These are phyloP conservation scores for Lophiotrema nucula DNA, from an alignment of 495 filamentous ascomycete species.

Conservation along the genomic window DNA sequence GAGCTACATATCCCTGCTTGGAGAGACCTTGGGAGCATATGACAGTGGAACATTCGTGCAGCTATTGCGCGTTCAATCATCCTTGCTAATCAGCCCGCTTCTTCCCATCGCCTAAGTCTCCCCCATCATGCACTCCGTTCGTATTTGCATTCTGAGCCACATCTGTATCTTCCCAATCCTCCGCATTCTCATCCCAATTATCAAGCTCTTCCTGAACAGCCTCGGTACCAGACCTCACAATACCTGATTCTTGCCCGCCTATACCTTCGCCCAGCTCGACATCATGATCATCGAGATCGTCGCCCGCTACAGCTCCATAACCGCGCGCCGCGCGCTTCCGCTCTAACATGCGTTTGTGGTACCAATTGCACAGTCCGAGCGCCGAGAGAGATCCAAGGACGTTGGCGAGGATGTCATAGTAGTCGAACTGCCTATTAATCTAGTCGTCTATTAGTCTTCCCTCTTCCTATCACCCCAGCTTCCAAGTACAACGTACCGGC, in stretches of 20 bases:
- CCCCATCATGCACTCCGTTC: constrained; percentile 1
- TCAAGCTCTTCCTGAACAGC: constrained; percentile 66
- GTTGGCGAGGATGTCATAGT: constrained; percentile 84
- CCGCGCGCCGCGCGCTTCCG: constrained; percentile 72
- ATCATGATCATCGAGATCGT: constrained; percentile 53
- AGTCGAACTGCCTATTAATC: constrained; percentile 78
- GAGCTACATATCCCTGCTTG: too few relatives aligned
- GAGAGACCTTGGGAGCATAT: too few relatives aligned
- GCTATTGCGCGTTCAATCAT: too few relatives aligned
- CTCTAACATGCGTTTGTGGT: constrained; percentile 94
- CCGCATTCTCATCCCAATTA: constrained; percentile 80
- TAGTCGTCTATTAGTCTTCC: constrained; percentile 26
- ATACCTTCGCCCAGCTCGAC: constrained; percentile 41
- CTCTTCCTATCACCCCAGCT: background rate
- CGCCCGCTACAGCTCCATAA: constrained; percentile 62
- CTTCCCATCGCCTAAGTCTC: constrained; percentile 27
- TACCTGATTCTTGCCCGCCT: constrained; percentile 35
- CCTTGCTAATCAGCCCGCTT: constrained; percentile 32
- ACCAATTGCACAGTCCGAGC: constrained; percentile 76
- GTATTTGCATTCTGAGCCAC: constrained; percentile 5
- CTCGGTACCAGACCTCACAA: constrained; percentile 43
- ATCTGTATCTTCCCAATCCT: constrained; percentile 65
- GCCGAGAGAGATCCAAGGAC: constrained; percentile 71
- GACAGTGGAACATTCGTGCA: too few relatives aligned
- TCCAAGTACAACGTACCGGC: constrained; percentile 44